Evolutionary conservation across 108 stramenopile species (phyloP).

Genomic region (Fragilariopsis cylindrus): DNA sequence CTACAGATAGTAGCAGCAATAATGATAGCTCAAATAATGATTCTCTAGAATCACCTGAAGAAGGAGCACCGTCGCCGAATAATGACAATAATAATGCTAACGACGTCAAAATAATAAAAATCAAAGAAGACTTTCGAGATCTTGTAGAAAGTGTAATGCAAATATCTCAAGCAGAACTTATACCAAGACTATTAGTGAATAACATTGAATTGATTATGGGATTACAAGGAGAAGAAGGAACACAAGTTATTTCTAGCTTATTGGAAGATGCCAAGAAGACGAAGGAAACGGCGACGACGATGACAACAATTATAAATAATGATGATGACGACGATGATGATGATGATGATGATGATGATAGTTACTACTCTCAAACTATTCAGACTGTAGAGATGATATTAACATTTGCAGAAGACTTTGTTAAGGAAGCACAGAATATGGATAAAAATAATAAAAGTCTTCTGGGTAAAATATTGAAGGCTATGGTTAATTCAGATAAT

Average conservation of each 20-base stretch:
- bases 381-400: slow-evolving; percentile 58
- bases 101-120: neutral
- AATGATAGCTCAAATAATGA: neutral
- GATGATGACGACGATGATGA: slow-evolving; percentile 13
- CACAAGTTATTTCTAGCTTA: slow-evolving; percentile 23
- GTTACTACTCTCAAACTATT: slow-evolving; percentile 8
- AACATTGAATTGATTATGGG: slow-evolving; percentile 40
- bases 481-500: slow-evolving; percentile 37
- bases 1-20: neutral
- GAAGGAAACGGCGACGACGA: neutral
- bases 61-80: neutral
- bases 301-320: neutral
- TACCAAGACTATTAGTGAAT: slow-evolving; percentile 40
- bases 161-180: slow-evolving; percentile 18
- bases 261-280: slow-evolving; percentile 30
- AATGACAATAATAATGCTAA: neutral
- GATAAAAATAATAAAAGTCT: slow-evolving; percentile 59
- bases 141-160: slow-evolving; percentile 22
- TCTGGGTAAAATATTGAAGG: slow-evolving; percentile 64
- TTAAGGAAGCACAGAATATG: slow-evolving; percentile 47
- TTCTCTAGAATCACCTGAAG: neutral
- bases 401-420: slow-evolving; percentile 71
- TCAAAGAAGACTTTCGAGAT: slow-evolving; percentile 12
- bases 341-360: slow-evolving; percentile 15
- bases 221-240: slow-evolving; percentile 31